Base-by-base conservation (phyloP, 1,284 basidiomycete genomes). In the Trichosporon sp. region DNA sequence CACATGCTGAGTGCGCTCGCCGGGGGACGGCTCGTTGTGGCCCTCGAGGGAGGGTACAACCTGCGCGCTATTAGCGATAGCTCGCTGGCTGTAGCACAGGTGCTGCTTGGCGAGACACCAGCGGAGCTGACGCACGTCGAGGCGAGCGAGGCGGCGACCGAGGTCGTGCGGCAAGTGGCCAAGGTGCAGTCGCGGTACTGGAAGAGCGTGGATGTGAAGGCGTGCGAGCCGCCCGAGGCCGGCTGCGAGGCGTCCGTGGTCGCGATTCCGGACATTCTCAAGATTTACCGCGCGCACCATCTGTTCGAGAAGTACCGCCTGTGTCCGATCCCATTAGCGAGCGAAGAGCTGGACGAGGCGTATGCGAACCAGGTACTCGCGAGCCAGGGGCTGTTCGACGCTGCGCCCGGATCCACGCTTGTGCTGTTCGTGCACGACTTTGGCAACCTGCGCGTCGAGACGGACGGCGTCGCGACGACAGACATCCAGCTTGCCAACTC, bases 41-140 rank as follows among this genome's bases (percentile, higher is more conserved):
- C 94, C 3, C 87, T 99, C 31, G 97, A 99, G 93, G 97, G 97
- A 21, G 97, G 97, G 0, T 99, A 99, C 83, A 95, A 95, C 77
- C 87, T 98, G 27, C 88, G 94, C 8, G 90, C 95, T 1, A 92
- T 96, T 70, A 92, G 94, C 23, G 86, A 86, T 11, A 98, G 95
- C 21, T 91, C 95, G 0, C 82, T 95, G 13, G 93, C 93, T 0
- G 96, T 98, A 25, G 89, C 92, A 0, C 87, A 88, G 67, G 88
- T 94, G 13, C 84, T 99, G 21, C 87, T 98, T 5, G 95, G 95
- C 9, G 92, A 95, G 74, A 86, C 90, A 1, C 92, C 94, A 0
- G 90, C 90, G 0, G 87, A 89, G 74, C 83, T 97, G 3, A 86
- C 86, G 2, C 86, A 89, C 0, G 84, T 92, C 77, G 85, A 88